Conservation (phyloP, 2,329 filamentous ascomycete genomes). For the Cucurbitaria berberidis region DNA sequence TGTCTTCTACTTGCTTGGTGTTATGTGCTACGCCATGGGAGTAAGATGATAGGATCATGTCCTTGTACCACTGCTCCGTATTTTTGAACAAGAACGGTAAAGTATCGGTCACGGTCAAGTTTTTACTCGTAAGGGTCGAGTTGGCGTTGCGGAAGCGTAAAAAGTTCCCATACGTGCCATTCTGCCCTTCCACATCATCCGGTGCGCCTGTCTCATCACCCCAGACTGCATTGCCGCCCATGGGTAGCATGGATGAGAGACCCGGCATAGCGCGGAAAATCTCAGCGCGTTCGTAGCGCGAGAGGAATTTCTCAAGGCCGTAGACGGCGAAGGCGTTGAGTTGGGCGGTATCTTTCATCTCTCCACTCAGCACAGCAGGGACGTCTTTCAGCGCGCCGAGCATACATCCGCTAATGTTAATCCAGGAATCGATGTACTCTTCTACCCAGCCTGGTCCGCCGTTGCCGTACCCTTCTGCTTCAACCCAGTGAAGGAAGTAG, state of each 20-base stretch:
- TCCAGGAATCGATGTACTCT: slow-evolving; percentile 87
- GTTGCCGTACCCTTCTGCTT: slow-evolving; percentile 75
- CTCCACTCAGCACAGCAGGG: slow-evolving; percentile 87
- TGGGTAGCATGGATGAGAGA: slow-evolving; percentile 93
- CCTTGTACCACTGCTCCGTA: slow-evolving; percentile 83
- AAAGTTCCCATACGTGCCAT: slow-evolving; percentile 77
- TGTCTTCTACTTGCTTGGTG: slow-evolving; percentile 75
- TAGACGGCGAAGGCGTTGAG: slow-evolving; percentile 97
- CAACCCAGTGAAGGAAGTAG: slow-evolving; percentile 83
- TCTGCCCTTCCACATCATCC: slow-evolving; percentile 78
- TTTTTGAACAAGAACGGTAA: slow-evolving; percentile 78
- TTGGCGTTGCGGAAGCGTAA: slow-evolving; percentile 78
- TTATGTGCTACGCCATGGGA: slow-evolving; percentile 89
- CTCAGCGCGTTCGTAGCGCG: slow-evolving; percentile 86
- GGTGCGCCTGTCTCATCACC: slow-evolving; percentile 86
- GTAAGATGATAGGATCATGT: slow-evolving; percentile 76
- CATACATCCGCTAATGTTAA: slow-evolving; percentile 98
- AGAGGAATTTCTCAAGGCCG: slow-evolving; percentile 93
- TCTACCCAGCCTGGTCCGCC: slow-evolving; percentile 92
- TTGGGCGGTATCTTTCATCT: slow-evolving; percentile 98
- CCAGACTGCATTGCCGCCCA: slow-evolving; percentile 95
- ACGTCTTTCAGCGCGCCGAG: slow-evolving; percentile 90
- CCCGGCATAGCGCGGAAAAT: slow-evolving; percentile 97
- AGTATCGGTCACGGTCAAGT: slow-evolving; percentile 81
- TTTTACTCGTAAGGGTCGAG: slow-evolving; percentile 59